phyloP scores from a whole-genome alignment of 371 early-diverging fungal genomes.

The Synchytrium microbalum region DNA sequence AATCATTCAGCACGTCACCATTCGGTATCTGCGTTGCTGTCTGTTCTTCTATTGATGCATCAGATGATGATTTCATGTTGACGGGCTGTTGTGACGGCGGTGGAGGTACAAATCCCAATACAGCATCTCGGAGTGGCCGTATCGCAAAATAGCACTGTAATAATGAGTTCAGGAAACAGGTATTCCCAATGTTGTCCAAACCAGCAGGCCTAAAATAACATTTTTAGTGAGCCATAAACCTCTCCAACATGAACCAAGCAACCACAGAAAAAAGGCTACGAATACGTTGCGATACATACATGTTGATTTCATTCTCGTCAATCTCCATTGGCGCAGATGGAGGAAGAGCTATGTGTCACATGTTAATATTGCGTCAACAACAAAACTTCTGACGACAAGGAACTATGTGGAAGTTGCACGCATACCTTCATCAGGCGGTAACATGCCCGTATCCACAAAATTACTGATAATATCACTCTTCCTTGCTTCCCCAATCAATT shows the following conservation, averaged over 20 bases:
- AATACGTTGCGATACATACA: slow-evolving; percentile 1
- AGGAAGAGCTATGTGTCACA: neutral
- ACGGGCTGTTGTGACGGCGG: neutral
- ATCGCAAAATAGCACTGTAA: slow-evolving; percentile 71
- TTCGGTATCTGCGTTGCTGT: neutral
- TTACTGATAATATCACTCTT: slow-evolving; percentile 14
- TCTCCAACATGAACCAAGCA: neutral
- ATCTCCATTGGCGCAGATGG: neutral
- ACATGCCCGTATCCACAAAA: slow-evolving; percentile 25
- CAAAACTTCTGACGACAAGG: neutral
- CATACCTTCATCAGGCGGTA: slow-evolving; percentile 5
- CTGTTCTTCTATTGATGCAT: neutral
- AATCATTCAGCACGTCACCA: no score
- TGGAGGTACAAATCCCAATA: slow-evolving; percentile 5
- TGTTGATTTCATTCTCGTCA: neutral
- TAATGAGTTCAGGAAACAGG: slow-evolving; percentile 36
- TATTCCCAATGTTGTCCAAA: slow-evolving; percentile 34
- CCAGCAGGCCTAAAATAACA: slow-evolving; percentile 25
- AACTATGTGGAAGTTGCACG: neutral
- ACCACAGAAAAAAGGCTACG: neutral
- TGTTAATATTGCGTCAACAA: neutral
- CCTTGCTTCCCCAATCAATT: slow-evolving; percentile 14
- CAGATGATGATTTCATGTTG: neutral
- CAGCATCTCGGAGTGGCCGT: slow-evolving; percentile 36
- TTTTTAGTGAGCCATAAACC: slow-evolving; percentile 6